phyloP scores from a whole-genome alignment of 31 red algal genomes.

The Odonthalia washingtoniensis region DNA sequence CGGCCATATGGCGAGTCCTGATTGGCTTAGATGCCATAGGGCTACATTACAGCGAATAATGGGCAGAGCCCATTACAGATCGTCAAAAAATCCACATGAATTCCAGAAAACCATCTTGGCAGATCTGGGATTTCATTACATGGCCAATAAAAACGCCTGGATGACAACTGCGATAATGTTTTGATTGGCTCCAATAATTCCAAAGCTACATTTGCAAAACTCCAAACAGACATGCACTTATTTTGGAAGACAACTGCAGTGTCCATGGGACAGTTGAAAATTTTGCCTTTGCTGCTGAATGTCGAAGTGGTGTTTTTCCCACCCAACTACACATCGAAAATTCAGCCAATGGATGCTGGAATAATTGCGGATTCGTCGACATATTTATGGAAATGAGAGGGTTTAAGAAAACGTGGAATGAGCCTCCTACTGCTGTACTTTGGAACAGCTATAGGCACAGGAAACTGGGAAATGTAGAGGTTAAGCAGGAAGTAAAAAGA shows the following conservation, averaged over 20 bases:
- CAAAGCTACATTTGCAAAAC: not conserved
- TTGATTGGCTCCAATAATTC: constrained; percentile 42
- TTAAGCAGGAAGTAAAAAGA: not conserved
- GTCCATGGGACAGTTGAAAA: not conserved
- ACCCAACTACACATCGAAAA: too few species aligned
- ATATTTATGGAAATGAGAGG: constrained; percentile 16
- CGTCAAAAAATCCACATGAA: not conserved
- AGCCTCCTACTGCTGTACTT: constrained; percentile 4
- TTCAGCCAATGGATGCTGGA: constrained; percentile 39
- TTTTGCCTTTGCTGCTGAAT: constrained; percentile 2
- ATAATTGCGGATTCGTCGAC: constrained; percentile 31
- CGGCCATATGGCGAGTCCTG: too few species aligned
- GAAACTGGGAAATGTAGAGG: not conserved
- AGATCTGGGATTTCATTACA: constrained; percentile 46
- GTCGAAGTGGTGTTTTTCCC: constrained; percentile 15
- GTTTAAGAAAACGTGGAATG: constrained; percentile 13
- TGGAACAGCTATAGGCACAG: constrained; percentile 26
- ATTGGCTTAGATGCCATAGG: too few species aligned
- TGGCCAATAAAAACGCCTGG: constrained; percentile 44
- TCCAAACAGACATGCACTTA: not conserved
- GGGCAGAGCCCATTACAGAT: too few species aligned
- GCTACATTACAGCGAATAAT: too few species aligned
- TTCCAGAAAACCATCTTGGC: constrained; percentile 25
- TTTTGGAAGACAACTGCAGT: constrained; percentile 49
- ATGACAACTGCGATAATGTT: constrained; percentile 30